Evolutionary conservation across 768 basidiomycete genomes (phyloP), one percentile per base, ranked within the genome.

Genomic region (Suillus decipiens): DNA sequence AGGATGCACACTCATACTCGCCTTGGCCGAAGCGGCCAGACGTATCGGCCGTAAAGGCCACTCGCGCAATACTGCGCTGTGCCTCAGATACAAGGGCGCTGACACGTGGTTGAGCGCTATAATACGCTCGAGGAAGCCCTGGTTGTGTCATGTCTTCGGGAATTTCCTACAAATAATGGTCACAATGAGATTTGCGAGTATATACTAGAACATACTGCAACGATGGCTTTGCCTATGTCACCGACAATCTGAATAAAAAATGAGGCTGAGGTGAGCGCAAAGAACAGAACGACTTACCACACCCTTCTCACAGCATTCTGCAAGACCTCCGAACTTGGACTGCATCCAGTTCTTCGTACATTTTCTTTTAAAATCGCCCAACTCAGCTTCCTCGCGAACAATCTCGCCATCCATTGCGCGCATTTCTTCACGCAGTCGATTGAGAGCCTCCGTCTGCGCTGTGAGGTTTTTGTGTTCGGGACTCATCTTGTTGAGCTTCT

Each of bases 401-500:
- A 98, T 96, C 22, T 95, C 89, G 3, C 87, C 82, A 69, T 97
- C 95, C 75, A 96, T 81, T 7, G 73, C 69, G 1, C 87, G 79
- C 59, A 96, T 96, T 71, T 96, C 89, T 17, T 89, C 88, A 59
- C 89, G 83, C 34, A 96, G 76, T 15, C 79, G 78, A 67, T 88
- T 88, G 53, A 97, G 76, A 1, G 80, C 73, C 31, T 94, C 92
- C 2, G 88, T 89, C 74, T 96, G 95, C 61, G 78, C 68, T 2
- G 78, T 76, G 41, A 94, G 77, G 67, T 91, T 90, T 81, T 96
- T 98, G 78, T 96, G 86, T 74, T 95, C 93, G 0, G 90, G 82
- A 66, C 83, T 84, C 95, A 97, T 96, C 79, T 90, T 96, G 75
- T 82, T 85, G 42, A 98, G 82, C 72, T 96, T 96, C 79, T 83